Evolutionary conservation across 2,329 filamentous ascomycete genomes (phyloP).

Genomic region (Fusarium multiceps): DNA sequence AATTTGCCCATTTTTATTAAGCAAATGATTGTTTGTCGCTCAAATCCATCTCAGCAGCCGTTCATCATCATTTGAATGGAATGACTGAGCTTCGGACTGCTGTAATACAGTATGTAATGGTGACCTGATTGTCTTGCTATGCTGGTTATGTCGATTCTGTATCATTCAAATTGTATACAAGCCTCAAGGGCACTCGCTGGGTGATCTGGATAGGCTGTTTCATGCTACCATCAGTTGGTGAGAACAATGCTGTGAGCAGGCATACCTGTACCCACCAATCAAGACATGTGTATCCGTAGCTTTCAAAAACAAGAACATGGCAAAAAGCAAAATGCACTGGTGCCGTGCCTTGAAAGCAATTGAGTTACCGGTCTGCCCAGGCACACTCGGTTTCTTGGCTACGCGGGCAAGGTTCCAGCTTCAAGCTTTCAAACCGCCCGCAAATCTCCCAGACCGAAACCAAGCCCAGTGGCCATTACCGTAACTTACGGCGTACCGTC

Average conservation of each 20-base stretch:
- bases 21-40: not conserved
- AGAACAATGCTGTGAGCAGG: slow-evolving; percentile 27
- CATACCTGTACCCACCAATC: slow-evolving; percentile 38
- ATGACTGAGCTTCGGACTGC: not conserved
- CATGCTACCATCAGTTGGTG: slow-evolving; percentile 14
- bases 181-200: not conserved
- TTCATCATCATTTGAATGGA: not conserved
- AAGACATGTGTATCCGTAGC: slow-evolving; percentile 3
- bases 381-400: slow-evolving; percentile 34
- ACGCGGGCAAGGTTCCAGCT: slow-evolving; percentile 17
- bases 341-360: not conserved
- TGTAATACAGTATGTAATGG: not conserved
- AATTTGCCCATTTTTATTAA: not conserved
- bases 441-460: slow-evolving; percentile 28
- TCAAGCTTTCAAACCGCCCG: slow-evolving; percentile 29
- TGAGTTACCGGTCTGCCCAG: slow-evolving; percentile 1
- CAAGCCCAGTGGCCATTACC: slow-evolving; percentile 27
- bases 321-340: slow-evolving; percentile 30
- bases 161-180: not conserved
- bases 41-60: not conserved
- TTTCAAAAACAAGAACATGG: slow-evolving; percentile 37
- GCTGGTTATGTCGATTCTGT: not conserved
- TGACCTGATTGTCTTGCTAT: not conserved
- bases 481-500: slow-evolving; percentile 26
- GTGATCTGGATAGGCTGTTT: not conserved